Percentiles rank a stretch among this genome's conserved stretches.
Evolutionary conservation across 140 eudicot species (phyloP).

Genomic region (Oenanthe javanica): DNA sequence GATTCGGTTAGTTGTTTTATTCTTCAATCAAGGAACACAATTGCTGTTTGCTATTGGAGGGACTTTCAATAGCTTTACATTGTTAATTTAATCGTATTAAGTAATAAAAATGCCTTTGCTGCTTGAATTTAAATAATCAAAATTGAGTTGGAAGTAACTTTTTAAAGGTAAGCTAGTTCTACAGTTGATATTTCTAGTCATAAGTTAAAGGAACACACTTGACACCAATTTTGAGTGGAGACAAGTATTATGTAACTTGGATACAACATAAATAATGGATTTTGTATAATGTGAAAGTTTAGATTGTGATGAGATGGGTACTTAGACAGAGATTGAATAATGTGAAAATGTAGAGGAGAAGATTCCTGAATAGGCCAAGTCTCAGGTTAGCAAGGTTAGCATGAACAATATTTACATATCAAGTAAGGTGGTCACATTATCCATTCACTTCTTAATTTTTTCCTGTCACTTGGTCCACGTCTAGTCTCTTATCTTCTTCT

Average conservation of each 20-base stretch:
- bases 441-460: background rate
- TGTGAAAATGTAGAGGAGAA: background rate
- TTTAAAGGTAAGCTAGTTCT: background rate
- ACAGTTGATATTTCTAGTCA: background rate
- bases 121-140: background rate
- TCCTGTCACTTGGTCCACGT: background rate
- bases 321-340: background rate
- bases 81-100: background rate
- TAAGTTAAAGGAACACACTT: background rate
- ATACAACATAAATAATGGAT: background rate
- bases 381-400: background rate
- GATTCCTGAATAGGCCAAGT: background rate
- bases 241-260: background rate
- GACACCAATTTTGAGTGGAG: background rate
- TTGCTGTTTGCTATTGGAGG: background rate
- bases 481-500: background rate
- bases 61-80: background rate
- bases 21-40: background rate
- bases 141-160: background rate
- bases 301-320: background rate
- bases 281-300: background rate
- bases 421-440: background rate
- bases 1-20: constrained; percentile 45
- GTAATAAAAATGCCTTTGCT: background rate
- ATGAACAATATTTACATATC: background rate